phyloP scores from a whole-genome alignment of 75 land plant genomes.

The Picea glauca region DNA sequence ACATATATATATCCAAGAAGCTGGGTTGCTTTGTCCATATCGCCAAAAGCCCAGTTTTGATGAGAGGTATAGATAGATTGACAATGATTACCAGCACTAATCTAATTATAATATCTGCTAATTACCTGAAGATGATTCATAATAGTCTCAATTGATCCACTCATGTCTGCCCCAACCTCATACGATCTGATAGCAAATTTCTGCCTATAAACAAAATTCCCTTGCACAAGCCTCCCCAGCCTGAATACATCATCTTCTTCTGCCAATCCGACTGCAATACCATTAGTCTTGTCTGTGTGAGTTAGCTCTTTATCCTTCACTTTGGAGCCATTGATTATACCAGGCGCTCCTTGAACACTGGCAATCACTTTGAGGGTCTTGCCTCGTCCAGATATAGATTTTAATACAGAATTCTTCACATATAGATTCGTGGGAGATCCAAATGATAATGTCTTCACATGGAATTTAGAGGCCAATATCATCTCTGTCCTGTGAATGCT shows the following conservation, averaged over 20 bases:
- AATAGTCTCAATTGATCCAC: slow-evolving; percentile 40
- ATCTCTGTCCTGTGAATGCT: too few species aligned
- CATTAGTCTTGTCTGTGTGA: background rate
- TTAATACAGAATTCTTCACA: too few species aligned
- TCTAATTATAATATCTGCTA: background rate
- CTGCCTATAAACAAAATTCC: slow-evolving; percentile 36
- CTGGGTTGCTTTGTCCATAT: background rate
- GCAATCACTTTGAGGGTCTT: background rate
- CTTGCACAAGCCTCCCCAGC: slow-evolving; percentile 36
- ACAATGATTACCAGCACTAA: background rate
- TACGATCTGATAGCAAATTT: slow-evolving; percentile 45
- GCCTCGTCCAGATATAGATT: too few species aligned
- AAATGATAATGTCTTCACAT: background rate
- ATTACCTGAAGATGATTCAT: slow-evolving; percentile 47
- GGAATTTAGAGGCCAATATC: background rate
- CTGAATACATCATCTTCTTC: slow-evolving; percentile 29
- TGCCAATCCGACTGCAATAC: background rate
- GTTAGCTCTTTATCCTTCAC: background rate
- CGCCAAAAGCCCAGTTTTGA: background rate
- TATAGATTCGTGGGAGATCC: background rate
- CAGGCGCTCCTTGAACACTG: slow-evolving; percentile 8
- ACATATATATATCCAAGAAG: background rate
- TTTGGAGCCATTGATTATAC: slow-evolving; percentile 1
- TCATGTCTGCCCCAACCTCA: slow-evolving; percentile 44
- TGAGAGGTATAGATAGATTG: background rate